Conservation (phyloP, 2,329 filamentous ascomycete species). For the Fusarium sp. region DNA sequence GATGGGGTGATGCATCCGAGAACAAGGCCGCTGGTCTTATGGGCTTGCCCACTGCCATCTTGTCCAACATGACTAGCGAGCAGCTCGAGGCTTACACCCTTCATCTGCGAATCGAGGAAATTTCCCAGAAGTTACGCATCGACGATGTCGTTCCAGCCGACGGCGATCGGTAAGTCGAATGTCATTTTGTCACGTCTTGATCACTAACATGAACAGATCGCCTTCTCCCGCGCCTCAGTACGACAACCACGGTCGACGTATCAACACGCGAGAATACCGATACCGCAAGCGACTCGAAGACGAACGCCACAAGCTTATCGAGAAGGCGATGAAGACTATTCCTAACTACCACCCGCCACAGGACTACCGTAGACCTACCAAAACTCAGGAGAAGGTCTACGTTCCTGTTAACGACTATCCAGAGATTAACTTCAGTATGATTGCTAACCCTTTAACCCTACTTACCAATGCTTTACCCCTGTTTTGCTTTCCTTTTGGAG, state of each 20-base stretch:
- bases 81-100: constrained; percentile 97
- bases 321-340: constrained; percentile 99
- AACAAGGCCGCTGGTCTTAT: constrained; percentile 99
- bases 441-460: constrained; percentile 97
- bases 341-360: constrained; percentile 99
- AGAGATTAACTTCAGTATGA: constrained; percentile 99
- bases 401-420: constrained; percentile 99
- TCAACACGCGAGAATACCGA: constrained; percentile 98
- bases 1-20: constrained; percentile 96
- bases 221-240: constrained; percentile 96
- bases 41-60: constrained; percentile 95
- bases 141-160: constrained; percentile 98
- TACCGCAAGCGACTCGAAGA: constrained; percentile 98
- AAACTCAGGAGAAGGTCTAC: constrained; percentile 99
- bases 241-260: constrained; percentile 98
- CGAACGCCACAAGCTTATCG: constrained; percentile 97
- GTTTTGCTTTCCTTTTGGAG: constrained; percentile 56
- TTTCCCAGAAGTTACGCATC: constrained; percentile 98
- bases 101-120: constrained; percentile 97
- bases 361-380: constrained; percentile 98
- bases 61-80: constrained; percentile 97
- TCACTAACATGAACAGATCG: constrained; percentile 69
- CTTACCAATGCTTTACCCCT: constrained; percentile 58
- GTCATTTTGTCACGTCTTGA: neutral
- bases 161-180: constrained; percentile 81